Percentiles rank a stretch among this genome's conserved stretches.
These are phyloP conservation scores for Capillidium heterosporum DNA, from an alignment of 371 early-diverging fungal species.

Conservation along the genomic window DNA sequence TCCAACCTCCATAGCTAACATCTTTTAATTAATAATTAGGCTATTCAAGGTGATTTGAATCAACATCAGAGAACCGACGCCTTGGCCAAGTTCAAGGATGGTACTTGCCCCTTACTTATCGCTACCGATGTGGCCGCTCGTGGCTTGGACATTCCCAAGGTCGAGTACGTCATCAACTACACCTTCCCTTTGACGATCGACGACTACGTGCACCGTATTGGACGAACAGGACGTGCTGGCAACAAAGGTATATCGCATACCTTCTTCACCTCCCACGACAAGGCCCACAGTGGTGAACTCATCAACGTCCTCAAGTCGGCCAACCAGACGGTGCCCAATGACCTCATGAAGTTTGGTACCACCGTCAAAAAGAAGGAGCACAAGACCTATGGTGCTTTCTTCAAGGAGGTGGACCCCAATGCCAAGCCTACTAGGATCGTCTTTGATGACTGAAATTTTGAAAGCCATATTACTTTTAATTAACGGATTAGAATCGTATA, in stretches of 20 bases:
- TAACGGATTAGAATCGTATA: too few species aligned
- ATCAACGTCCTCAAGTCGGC: slow-evolving; percentile 84
- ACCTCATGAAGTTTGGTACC: slow-evolving; percentile 78
- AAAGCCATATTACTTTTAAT: too few species aligned
- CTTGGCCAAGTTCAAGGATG: slow-evolving; percentile 50
- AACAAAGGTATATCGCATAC: slow-evolving; percentile 82
- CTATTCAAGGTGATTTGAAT: slow-evolving; percentile 70
- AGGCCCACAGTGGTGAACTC: slow-evolving; percentile 69
- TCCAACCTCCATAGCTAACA: too few species aligned
- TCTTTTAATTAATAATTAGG: slow-evolving; percentile 7
- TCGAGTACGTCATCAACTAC: slow-evolving; percentile 95
- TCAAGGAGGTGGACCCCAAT: slow-evolving; percentile 68
- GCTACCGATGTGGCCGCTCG: slow-evolving; percentile 92
- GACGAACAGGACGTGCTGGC: slow-evolving; percentile 94
- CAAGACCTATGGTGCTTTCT: slow-evolving; percentile 86
- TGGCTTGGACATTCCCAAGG: slow-evolving; percentile 93
- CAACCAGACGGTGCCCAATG: slow-evolving; percentile 69
- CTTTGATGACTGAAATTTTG: slow-evolving; percentile 46
- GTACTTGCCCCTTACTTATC: slow-evolving; percentile 52
- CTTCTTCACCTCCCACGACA: slow-evolving; percentile 87
- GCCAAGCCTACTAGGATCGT: slow-evolving; percentile 80
- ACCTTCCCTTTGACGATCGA: slow-evolving; percentile 95
- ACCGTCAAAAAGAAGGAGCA: slow-evolving; percentile 95
- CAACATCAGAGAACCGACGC: slow-evolving; percentile 53
- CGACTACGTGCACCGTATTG: slow-evolving; percentile 87